Conservation (phyloP, 441 rosid species). For the Flueggea neowawraea region DNA sequence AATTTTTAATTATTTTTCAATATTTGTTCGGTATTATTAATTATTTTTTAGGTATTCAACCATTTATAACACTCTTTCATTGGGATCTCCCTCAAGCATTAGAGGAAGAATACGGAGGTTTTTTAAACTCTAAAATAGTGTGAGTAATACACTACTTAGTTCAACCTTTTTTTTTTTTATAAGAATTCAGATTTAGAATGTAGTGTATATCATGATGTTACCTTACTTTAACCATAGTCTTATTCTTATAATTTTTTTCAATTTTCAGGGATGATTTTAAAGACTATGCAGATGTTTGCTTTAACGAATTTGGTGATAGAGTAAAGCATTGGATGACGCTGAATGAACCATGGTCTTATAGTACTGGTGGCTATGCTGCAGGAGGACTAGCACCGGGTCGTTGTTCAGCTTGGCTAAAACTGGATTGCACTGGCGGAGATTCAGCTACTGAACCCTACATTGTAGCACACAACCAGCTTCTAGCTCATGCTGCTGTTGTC, state of each 20-base stretch:
- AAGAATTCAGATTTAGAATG: too few relatives aligned
- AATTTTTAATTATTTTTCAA: too few relatives aligned
- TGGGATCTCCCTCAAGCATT: constrained; percentile 55
- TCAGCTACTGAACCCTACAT: constrained; percentile 57
- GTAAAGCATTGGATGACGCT: constrained; percentile 79
- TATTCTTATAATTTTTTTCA: not conserved
- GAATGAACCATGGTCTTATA: constrained; percentile 48
- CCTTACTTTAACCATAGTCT: too few relatives aligned
- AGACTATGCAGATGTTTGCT: constrained; percentile 48
- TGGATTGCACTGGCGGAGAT: constrained; percentile 45
- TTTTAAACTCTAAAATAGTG: constrained; percentile 39
- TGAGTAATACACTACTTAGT: constrained; percentile 15
- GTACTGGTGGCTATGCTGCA: constrained; percentile 27
- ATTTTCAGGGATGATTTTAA: constrained; percentile 34
- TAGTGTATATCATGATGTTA: too few relatives aligned
- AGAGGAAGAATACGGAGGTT: constrained; percentile 55
- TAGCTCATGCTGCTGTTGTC: constrained; percentile 65
- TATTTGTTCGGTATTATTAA: too few relatives aligned
- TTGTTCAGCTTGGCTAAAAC: constrained; percentile 38
- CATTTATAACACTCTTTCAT: constrained; percentile 49
- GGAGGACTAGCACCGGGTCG: constrained; percentile 41
- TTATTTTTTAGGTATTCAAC: constrained; percentile 32
- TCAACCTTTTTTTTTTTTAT: not conserved
- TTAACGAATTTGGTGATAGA: constrained; percentile 53
- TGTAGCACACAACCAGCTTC: constrained; percentile 49